Evolutionary conservation across 768 basidiomycete genomes (phyloP), one percentile per base, ranked within the genome.

Genomic region (Hysterangium stoloniferum): DNA sequence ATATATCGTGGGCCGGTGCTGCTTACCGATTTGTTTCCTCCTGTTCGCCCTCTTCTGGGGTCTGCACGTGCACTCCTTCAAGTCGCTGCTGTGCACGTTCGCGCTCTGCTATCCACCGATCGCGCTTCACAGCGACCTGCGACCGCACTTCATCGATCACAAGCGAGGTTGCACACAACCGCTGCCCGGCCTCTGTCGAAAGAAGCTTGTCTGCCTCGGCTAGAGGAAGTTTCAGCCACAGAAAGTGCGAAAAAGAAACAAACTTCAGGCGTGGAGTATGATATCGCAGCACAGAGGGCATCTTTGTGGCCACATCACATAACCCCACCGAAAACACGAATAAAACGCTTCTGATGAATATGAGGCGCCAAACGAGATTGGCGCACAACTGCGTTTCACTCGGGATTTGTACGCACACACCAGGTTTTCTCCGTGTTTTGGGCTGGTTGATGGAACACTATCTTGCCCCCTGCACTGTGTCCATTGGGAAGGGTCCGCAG

Each of bases 131-230:
- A 77, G 78, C 82, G 29, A 92, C 78, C 35, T 85, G 80, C 17
- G 86, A 76, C 46, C 90, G 76, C 13, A 85, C 64, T 59, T 89
- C 84, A 54, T 90, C 79, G 55, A 86, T 85, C 0, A 79, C 74
- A 27, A 92, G 68, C 60, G 78, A 90, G 4, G 80, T 79, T 6
- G 75, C 69, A 56, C 84, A 88, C 15, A 90, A 79, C 25, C 37
- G 36, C 33, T 42, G 35, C 19, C 49, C 49, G n/a, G 49, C 17
- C 17, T 24, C 38, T 29, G 49, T 29, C 20, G 29, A 17, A 7
- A 51, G 49, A 40, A 51, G 49, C 19, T 51, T 22, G 11, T 51
- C 20, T n/a, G 49, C 49, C 36, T 51, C 49, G 15, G 49, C 49
- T 51, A 24, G 24, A 17, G 29, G 12, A 33, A n/a, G 44, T 45